Evolutionary conservation across 2,329 filamentous ascomycete species (phyloP).

Genomic region (Pseudomassariella vexata): DNA sequence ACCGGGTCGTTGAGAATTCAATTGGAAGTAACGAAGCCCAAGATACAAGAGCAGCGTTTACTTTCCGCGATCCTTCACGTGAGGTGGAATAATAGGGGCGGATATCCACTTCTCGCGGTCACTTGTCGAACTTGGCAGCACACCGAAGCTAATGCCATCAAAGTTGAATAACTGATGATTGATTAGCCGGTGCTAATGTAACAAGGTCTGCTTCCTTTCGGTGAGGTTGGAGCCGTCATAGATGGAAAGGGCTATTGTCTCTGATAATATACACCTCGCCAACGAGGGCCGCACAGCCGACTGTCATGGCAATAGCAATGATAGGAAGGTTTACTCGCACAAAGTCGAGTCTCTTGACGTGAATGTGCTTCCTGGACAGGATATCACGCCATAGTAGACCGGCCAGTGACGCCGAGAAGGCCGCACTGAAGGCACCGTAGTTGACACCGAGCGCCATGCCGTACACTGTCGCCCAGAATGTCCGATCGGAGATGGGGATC

Average conservation of each 20-base stretch:
- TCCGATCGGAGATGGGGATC: slow-evolving; percentile 52
- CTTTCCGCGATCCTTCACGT: no score
- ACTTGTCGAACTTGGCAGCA: no score
- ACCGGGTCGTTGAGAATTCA: no score
- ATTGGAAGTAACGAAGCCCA: no score
- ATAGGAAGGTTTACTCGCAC: slow-evolving; percentile 65
- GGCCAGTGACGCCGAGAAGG: slow-evolving; percentile 66
- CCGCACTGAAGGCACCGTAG: slow-evolving; percentile 67
- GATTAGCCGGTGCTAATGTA: no score
- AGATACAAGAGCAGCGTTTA: no score
- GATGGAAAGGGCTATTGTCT: slow-evolving; percentile 7
- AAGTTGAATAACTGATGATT: no score
- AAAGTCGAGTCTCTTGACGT: slow-evolving; percentile 58
- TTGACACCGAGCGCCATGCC: slow-evolving; percentile 71
- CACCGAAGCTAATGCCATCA: no score
- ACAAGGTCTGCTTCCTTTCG: no score
- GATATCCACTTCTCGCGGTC: no score
- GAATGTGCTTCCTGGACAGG: slow-evolving; percentile 61
- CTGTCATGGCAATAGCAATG: slow-evolving; percentile 62
- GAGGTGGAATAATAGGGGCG: no score
- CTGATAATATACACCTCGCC: slow-evolving; percentile 52
- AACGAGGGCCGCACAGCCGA: slow-evolving; percentile 47
- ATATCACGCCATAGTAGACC: slow-evolving; percentile 71
- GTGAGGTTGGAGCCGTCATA: no score
- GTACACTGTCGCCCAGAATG: slow-evolving; percentile 70